Base-by-base conservation (phyloP, 2,329 filamentous ascomycete species). In the Fusarium sp. region DNA sequence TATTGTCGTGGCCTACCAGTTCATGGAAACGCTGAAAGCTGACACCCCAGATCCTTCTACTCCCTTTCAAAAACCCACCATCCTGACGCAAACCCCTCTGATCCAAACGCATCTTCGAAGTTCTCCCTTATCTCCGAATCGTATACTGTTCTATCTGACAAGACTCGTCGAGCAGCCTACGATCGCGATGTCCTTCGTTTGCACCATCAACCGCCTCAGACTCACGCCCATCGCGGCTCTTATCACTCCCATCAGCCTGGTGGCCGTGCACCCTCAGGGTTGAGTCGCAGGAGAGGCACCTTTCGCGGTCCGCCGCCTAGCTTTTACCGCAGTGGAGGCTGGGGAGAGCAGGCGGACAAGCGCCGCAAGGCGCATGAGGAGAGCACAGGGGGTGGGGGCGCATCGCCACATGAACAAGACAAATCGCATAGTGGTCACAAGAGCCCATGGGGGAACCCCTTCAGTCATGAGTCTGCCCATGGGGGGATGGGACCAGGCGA, bases 11-110 rank as follows among this genome's bases (percentile, higher is more conserved):
- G 33, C 35, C 17, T 40, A n/a, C 13, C 12, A 46, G 11, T 6
- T 30, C 9, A 12, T 20, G 26, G n/a, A 15, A 18, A 20, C 27
- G 46, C 52, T 18, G 18, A 42, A 48, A 41, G 32, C 53, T 58
- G 20, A 67, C 48, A 63, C 35, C 67, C 53, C 41, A 91, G 88
- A 76, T 89, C 89, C 73, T 99, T 98, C 88, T 98, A 98, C 86
- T 83, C 87, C 67, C 92, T 98, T 80, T 97, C 94, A 78, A 97
- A 98, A 83, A 84, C 88, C 58, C 92, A 97, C 86, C 96, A 99
- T 82, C 96, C 96, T 2, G 96, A 99, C 86, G 90, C 91, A 79
- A 97, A 98, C 85, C 93, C 87, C 66, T 79, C 88, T 74, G 92
- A 97, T 81, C 92, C 93, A 7, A 79, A 83, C 64, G 92, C 95